A percentile compares a stretch with the other conserved stretches of the same genome.
Evolutionary conservation across 805 yeast species (phyloP).

Genomic region (Danielia reshetovae): DNA sequence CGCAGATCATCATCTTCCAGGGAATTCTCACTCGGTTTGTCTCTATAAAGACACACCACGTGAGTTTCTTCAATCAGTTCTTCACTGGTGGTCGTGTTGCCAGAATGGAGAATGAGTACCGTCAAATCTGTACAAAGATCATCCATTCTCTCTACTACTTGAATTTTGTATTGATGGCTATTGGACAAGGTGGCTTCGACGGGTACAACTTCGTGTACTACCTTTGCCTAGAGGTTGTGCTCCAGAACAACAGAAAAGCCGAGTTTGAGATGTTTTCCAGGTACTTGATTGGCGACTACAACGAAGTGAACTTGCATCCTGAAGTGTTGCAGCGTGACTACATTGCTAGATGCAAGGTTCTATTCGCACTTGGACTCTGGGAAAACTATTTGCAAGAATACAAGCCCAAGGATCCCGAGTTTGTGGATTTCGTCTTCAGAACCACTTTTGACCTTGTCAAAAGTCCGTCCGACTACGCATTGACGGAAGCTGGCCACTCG

Average conservation of each 20-base stretch:
- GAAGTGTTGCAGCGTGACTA: conserved; percentile 24
- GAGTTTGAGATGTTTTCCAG: conserved; percentile 18
- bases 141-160: conserved; percentile 40
- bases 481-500: conserved; percentile 64
- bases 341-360: conserved; percentile 34
- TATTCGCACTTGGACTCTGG: conserved; percentile 45
- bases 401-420: conserved; percentile 13
- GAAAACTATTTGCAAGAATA: conserved; percentile 40
- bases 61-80: conserved; percentile 13
- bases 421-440: conserved; percentile 23
- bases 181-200: conserved; percentile 65
- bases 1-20: conserved; percentile 48
- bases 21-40: conserved; percentile 41
- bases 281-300: conserved; percentile 30
- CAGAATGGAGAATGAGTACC: conserved; percentile 23
- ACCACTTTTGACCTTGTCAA: conserved; percentile 31
- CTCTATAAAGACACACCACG: conserved; percentile 11
- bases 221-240: conserved; percentile 41
- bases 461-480: conserved; percentile 16
- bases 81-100: conserved; percentile 5
- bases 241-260: conserved; percentile 17
- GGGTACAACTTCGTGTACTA: conserved; percentile 58
- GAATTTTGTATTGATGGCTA: conserved; percentile 46
- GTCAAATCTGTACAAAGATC: conserved; percentile 25
- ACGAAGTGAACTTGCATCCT: conserved; percentile 29